Base-by-base conservation (phyloP, 2,329 filamentous ascomycete genomes). In the Elsinoe fawcettii region DNA sequence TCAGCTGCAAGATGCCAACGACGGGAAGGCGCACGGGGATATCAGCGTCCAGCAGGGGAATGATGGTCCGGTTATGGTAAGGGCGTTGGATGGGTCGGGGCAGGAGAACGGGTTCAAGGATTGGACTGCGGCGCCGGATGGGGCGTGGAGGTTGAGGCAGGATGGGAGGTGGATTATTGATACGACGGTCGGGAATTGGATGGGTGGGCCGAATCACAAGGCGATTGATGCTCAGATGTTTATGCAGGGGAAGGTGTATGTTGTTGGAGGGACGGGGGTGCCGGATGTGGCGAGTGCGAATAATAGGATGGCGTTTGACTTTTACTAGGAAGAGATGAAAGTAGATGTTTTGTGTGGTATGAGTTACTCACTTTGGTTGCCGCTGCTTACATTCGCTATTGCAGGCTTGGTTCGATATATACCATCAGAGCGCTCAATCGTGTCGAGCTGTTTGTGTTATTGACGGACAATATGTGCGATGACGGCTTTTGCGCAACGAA, bases 121-220 rank as follows among this genome's bases (percentile, higher is more conserved):
- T 41, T 53, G 70, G 16, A 65, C 63, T 8, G 66, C 62, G 11
- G 71, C 71, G 11, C 70, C 69, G 8, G 64, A 58, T 6, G 69
- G 65, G 0, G 71, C 71, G 2, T 59, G 67, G n/a, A 58, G 60
- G 37, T 69, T 66, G 61, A 69, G 69, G 56, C 64, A 65, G 9
- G 67, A 67, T 57, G 68, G 69, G 12, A 66, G 67, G 60, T 66
- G 64, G 37, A 67, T 63, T 1, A 65, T 72, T 23, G 69, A 64
- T 9, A 69, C 63, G 32, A 74, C 71, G 2, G 64, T 70, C 62
- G 70, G 70, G 2, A 72, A 72, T 59, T 74, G 71, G 71, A 69
- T 66, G 16, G 67, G 69, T 5, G n/a, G n/a, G 14, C 66, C 68
- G 11, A 73, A 73, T 61, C 58, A 69, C 60, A 67, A 66, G 20